These are phyloP conservation scores for Aphanomyces invadans DNA, from an alignment of 352 stramenopile species.

Conservation along the genomic window DNA sequence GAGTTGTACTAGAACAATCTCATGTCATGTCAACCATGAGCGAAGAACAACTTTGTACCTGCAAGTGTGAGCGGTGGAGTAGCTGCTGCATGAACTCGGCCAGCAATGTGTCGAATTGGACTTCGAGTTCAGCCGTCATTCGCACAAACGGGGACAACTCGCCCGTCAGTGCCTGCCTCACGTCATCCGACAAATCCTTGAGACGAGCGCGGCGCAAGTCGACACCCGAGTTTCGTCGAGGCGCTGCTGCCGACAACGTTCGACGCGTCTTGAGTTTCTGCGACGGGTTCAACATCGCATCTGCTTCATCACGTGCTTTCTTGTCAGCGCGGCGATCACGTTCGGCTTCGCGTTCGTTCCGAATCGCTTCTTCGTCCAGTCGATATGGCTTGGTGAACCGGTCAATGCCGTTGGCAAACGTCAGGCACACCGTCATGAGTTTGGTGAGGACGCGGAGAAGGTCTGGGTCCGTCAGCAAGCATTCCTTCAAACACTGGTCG, in stretches of 20 bases:
- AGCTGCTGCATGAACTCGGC: slow-evolving; percentile 86
- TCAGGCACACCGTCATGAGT: slow-evolving; percentile 95
- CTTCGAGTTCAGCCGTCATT: slow-evolving; percentile 72
- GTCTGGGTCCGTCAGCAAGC: slow-evolving; percentile 93
- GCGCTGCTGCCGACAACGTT: slow-evolving; percentile 40
- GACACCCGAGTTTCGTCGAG: slow-evolving; percentile 59
- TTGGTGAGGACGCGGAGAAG: slow-evolving; percentile 91
- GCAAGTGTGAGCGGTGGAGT: slow-evolving; percentile 61
- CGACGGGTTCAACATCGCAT: slow-evolving; percentile 52
- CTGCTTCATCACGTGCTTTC: slow-evolving; percentile 61
- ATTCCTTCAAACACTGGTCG: slow-evolving; percentile 94
- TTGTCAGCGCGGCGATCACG: slow-evolving; percentile 75
- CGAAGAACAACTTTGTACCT: slow-evolving; percentile 39
- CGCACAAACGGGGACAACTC: slow-evolving; percentile 53
- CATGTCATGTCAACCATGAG: background rate
- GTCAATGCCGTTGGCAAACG: slow-evolving; percentile 93
- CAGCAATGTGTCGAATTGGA: slow-evolving; percentile 82
- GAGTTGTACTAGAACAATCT: slow-evolving; percentile 33
- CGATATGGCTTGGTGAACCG: slow-evolving; percentile 78
- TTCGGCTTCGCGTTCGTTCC: slow-evolving; percentile 65
- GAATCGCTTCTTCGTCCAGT: slow-evolving; percentile 82
- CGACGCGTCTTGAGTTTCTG: slow-evolving; percentile 29
- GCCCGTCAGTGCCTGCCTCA: slow-evolving; percentile 62
- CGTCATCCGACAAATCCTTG: slow-evolving; percentile 70
- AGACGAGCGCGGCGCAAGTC: slow-evolving; percentile 73